Evolutionary conservation across 306 rosid genomes (phyloP).

Genomic region (Arachis stenosperma): DNA sequence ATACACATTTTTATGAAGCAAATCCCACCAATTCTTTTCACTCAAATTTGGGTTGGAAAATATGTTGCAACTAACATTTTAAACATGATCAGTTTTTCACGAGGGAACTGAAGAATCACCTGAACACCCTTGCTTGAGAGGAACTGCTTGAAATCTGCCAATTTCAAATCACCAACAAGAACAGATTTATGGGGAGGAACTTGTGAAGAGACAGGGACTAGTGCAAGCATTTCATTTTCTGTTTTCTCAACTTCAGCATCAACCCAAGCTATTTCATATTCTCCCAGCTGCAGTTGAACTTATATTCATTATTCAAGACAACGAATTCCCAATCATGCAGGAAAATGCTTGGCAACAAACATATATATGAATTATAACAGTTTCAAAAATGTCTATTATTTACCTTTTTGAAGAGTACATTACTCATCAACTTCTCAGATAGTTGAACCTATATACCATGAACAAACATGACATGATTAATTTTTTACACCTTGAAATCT

Average conservation of each 20-base stretch:
- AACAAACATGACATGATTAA: conserved; percentile 33
- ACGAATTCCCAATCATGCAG: neutral
- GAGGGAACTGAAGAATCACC: conserved; percentile 49
- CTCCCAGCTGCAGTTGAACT: conserved; percentile 72
- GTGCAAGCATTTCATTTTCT: conserved; percentile 61
- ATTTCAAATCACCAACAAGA: conserved; percentile 89
- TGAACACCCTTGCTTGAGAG: conserved; percentile 87
- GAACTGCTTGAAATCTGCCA: conserved; percentile 94
- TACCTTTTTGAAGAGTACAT: conserved; percentile 91
- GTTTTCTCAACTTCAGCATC: conserved; percentile 85
- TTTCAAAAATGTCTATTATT: conserved; percentile 12
- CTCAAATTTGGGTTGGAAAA: conserved; percentile 18
- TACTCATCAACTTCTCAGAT: conserved; percentile 92
- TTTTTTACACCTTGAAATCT: conserved; percentile 4
- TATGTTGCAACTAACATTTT: conserved; percentile 15
- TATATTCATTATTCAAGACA: conserved; percentile 31
- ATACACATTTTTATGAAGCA: conserved; percentile 19
- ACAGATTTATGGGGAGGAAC: conserved; percentile 83
- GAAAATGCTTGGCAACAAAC: neutral
- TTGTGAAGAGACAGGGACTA: conserved; percentile 69
- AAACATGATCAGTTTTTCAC: conserved; percentile 5
- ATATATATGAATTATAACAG: conserved; percentile 15
- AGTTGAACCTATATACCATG: conserved; percentile 75
- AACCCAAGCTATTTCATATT: conserved; percentile 89
- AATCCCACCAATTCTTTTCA: conserved; percentile 8